Base-by-base conservation (phyloP, 208 protist genomes). In the Acanthamoeba castellanii region DNA sequence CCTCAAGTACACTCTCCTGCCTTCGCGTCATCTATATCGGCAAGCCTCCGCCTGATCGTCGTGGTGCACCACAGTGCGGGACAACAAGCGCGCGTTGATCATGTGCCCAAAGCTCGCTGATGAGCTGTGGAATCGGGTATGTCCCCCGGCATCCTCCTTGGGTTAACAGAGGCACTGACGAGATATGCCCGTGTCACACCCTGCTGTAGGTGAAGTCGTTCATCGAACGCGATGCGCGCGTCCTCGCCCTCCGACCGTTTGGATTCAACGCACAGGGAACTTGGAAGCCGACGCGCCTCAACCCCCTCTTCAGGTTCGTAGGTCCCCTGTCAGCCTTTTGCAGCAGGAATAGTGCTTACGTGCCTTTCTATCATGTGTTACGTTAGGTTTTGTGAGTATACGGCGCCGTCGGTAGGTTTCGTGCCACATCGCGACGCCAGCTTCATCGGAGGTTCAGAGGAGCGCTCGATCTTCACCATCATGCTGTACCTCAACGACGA, bases 401-500 rank as follows among this genome's bases (percentile, higher is more conserved):
- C 37, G n/a, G 59, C 70, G 8, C 59, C 50, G 7, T 70, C 50
- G 18, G 34, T 93, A n/a, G 89, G 89, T 6, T 93, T 93, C 59
- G 52, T 93, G 57, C 55, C 89, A 6, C 89, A 93, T 45, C 47
- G 89, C 16, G 89, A 93, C 37, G 89, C 50, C 7, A 93, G 78
- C 57, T 93, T 93, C 78, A 57, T 93, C 42, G 45, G 42, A 1
- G 37, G 32, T 50, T 20, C 16, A 22, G 59, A 93, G 22, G 30
- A 93, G 22, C 55, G 89, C 25, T 93, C 89, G 16, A 76, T 68
- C 20, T 78, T 93, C 52, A 93, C 89, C 13, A 78, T 70, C 30
- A 93, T 93, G 89, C 52, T 93, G 13, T 93, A 93, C 32, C 89
- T 93, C 8, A 93, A 93, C 57, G 89, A 93, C 18, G 57, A 68